These are phyloP conservation scores for Acacia melanoxylon DNA, from an alignment of 306 rosid species.

Conservation along the genomic window DNA sequence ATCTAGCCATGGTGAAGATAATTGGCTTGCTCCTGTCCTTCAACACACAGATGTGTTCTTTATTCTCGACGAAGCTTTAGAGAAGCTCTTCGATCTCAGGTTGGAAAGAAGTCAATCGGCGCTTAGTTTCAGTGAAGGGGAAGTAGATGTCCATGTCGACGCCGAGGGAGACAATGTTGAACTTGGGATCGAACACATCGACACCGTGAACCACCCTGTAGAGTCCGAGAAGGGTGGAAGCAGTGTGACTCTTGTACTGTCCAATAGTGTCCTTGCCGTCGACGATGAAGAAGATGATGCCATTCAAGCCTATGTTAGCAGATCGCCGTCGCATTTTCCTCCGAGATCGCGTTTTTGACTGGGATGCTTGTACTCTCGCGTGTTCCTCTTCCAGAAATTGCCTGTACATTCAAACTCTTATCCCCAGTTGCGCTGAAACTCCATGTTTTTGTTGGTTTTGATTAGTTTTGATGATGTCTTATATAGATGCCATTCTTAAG, in stretches of 20 bases:
- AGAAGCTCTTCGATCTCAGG: slow-evolving; percentile 91
- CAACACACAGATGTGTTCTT: slow-evolving; percentile 87
- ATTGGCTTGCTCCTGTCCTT: slow-evolving; percentile 94
- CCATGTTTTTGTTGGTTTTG: too few relatives aligned
- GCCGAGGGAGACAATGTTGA: slow-evolving; percentile 98
- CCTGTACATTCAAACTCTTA: too few relatives aligned
- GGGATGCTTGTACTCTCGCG: too few relatives aligned
- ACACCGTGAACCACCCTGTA: slow-evolving; percentile 98
- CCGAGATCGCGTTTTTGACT: too few relatives aligned
- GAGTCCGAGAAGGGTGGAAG: slow-evolving; percentile 97
- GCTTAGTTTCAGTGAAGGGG: slow-evolving; percentile 68
- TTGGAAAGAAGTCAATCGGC: slow-evolving; percentile 78
- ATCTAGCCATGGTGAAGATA: slow-evolving; percentile 97
- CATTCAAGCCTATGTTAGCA: too few relatives aligned
- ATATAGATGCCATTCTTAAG: too few relatives aligned
- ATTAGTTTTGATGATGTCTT: too few relatives aligned
- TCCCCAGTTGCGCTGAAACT: too few relatives aligned
- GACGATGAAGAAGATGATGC: too few relatives aligned
- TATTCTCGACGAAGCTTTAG: slow-evolving; percentile 78
- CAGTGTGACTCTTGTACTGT: slow-evolving; percentile 96
- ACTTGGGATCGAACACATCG: slow-evolving; percentile 95
- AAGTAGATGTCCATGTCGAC: slow-evolving; percentile 92
- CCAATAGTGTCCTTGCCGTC: slow-evolving; percentile 96
- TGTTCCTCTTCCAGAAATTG: too few relatives aligned
- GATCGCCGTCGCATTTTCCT: too few relatives aligned